Conservation (phyloP, 1,139 yeast species). For the Saccharomyces hybrid region DNA sequence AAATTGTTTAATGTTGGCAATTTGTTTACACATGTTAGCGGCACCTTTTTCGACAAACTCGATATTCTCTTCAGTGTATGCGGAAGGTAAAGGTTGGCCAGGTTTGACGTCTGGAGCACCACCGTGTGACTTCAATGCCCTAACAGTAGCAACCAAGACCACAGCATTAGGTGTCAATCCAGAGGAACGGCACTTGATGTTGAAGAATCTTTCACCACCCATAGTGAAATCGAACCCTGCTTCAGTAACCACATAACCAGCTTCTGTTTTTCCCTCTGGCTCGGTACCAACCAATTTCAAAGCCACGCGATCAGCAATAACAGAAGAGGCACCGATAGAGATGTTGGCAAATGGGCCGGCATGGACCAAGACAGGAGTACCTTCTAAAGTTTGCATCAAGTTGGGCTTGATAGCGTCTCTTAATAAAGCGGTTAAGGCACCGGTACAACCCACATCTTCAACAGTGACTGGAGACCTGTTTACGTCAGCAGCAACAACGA, state of each 20-base stretch:
- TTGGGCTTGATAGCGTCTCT: constrained; percentile 97
- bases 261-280: constrained; percentile 41
- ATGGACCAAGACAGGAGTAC: constrained; percentile 96
- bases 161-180: constrained; percentile 67
- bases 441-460: constrained; percentile 96
- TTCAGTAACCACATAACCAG: constrained; percentile 73
- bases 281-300: constrained; percentile 82
- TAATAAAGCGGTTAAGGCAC: constrained; percentile 90
- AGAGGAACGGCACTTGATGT: constrained; percentile 71
- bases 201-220: constrained; percentile 84
- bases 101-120: constrained; percentile 83
- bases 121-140: constrained; percentile 76
- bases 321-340: constrained; percentile 93
- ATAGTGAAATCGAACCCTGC: constrained; percentile 83
- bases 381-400: constrained; percentile 96
- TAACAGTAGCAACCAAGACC: constrained; percentile 69
- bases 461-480: constrained; percentile 88
- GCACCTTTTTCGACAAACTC: constrained; percentile 59
- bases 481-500: constrained; percentile 81
- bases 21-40: constrained; percentile 69
- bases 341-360: constrained; percentile 99
- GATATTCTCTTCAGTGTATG: constrained; percentile 58
- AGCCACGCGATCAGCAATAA: constrained; percentile 92
- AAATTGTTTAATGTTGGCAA: constrained; percentile 59
- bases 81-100: constrained; percentile 65